Base-by-base conservation (phyloP, 108 stramenopile species). In the Nannochloropsis gaditana region DNA sequence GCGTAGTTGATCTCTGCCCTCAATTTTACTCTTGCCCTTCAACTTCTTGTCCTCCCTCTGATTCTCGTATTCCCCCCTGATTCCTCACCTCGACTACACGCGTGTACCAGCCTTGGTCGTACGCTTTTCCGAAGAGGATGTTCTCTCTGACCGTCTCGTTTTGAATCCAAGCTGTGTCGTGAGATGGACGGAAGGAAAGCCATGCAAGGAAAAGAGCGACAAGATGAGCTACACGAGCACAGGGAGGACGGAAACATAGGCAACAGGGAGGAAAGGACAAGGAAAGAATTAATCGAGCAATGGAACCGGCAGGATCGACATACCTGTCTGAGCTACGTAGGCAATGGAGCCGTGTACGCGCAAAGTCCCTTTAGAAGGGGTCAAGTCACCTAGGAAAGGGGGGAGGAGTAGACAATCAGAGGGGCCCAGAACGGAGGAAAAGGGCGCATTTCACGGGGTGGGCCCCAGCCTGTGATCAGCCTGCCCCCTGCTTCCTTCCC, bases 91-190 rank as follows among this genome's bases (percentile, higher is more conserved):
- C 47, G 41, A 99, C 44, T 11, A 93, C 92, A 21, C 92, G 90
- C 73, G 94, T 79, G 86, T 99, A 99, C 45, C 91, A 87, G 44
- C 90, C 92, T 50, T 93, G 91, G 79, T 96, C 93, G 41, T 93
- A 87, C 2, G 84, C 82, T 45, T 85, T 82, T 21, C 99, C 99
- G 88, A 98, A 97, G 50, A 98, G 84, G 44, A 99, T 96, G 89
- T 98, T 96, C 43, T 93, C 93, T 43, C 93, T 91, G 10, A 99
- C 86, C 5, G 96, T 94, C 21, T 93, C 97, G 91, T 99, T 99
- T 85, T 96, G 84, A 44, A 99, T 97, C 89, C 97, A 99, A 11
- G 98, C 93, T 5, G 86, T 92, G 89, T 99, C 97, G 43, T 31
- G 15, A 15, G 47, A 50, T 11, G 15, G 47, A 15, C 10, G 47